Percentiles rank a stretch among this genome's conserved stretches.
Evolutionary conservation across 176 grass and related monocot species (phyloP).

Genomic region (Guadua angustifolia): DNA sequence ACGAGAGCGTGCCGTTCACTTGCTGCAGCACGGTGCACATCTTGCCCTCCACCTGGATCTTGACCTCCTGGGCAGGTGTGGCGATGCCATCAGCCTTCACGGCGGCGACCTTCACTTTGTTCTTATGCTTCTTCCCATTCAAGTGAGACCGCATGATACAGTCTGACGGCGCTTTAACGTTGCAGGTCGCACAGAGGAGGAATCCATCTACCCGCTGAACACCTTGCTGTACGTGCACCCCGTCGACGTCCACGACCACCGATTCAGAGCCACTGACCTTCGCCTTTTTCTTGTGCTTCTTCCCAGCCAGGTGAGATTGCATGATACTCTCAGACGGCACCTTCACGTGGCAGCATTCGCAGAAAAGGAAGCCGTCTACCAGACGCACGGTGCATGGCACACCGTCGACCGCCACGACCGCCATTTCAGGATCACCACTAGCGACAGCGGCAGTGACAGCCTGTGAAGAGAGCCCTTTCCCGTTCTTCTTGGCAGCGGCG

Average conservation of each 20-base stretch:
- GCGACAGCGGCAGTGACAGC: too few species aligned
- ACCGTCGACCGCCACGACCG: not conserved
- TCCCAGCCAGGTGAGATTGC: slow-evolving; percentile 20
- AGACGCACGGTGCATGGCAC: not conserved
- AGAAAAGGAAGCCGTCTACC: slow-evolving; percentile 16
- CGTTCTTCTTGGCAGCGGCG: not conserved
- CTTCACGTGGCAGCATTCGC: slow-evolving; percentile 34
- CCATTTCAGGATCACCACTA: not conserved
- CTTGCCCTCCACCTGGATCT: slow-evolving; percentile 39
- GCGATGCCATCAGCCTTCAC: too few species aligned
- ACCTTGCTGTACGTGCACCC: not conserved
- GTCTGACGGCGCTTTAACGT: not conserved
- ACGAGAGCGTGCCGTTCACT: slow-evolving; percentile 23
- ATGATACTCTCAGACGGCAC: not conserved
- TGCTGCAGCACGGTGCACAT: slow-evolving; percentile 4
- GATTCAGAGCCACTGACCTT: not conserved
- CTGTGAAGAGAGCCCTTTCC: too few species aligned
- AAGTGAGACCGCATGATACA: slow-evolving; percentile 26
- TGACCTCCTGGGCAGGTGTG: too few species aligned
- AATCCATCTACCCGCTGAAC: not conserved
- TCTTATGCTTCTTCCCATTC: slow-evolving; percentile 28
- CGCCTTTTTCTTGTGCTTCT: slow-evolving; percentile 42
- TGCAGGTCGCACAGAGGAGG: slow-evolving; percentile 3
- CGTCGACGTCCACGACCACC: not conserved
- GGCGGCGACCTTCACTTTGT: not conserved